phyloP scores from a whole-genome alignment of 106 monocot species.

The Apostasia ramifera region DNA sequence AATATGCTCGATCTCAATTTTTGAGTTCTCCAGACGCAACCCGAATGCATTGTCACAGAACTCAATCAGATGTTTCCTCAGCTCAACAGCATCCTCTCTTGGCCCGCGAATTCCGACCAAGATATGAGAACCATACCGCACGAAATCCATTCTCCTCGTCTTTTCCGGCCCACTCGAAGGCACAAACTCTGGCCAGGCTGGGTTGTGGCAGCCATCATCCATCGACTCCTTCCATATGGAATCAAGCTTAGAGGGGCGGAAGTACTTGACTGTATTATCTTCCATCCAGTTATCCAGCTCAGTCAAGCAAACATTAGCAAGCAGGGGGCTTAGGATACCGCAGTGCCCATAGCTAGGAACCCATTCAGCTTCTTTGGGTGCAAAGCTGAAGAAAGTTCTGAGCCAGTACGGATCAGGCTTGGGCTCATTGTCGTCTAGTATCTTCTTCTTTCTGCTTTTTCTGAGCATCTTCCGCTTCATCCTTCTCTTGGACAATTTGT shows the following conservation, averaged over 20 bases:
- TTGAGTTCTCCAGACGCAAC: constrained; percentile 50
- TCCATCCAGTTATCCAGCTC: constrained; percentile 89
- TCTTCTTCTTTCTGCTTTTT: constrained; percentile 74
- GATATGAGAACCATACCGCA: constrained; percentile 73
- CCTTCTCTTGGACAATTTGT: constrained; percentile 58
- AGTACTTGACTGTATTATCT: constrained; percentile 52
- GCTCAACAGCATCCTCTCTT: constrained; percentile 70
- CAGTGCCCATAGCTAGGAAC: constrained; percentile 64
- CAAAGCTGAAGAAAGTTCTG: constrained; percentile 68
- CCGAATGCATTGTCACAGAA: constrained; percentile 66
- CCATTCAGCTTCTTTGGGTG: constrained; percentile 53
- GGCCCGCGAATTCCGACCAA: constrained; percentile 88
- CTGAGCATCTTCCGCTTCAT: constrained; percentile 70
- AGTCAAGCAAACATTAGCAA: constrained; percentile 64
- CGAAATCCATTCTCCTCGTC: constrained; percentile 76
- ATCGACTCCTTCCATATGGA: constrained; percentile 83
- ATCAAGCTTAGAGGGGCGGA: constrained; percentile 61
- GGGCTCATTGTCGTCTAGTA: constrained; percentile 76
- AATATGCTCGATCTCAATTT: constrained; percentile 81
- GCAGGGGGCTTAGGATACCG: constrained; percentile 84
- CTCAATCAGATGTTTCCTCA: constrained; percentile 58
- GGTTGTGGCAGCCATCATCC: constrained; percentile 76
- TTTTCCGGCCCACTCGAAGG: constrained; percentile 68
- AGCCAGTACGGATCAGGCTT: constrained; percentile 98
- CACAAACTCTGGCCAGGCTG: constrained; percentile 95